These are phyloP conservation scores for Lithospermum erythrorhizon DNA, from an alignment of 257 asterid genomes.

Conservation along the genomic window DNA sequence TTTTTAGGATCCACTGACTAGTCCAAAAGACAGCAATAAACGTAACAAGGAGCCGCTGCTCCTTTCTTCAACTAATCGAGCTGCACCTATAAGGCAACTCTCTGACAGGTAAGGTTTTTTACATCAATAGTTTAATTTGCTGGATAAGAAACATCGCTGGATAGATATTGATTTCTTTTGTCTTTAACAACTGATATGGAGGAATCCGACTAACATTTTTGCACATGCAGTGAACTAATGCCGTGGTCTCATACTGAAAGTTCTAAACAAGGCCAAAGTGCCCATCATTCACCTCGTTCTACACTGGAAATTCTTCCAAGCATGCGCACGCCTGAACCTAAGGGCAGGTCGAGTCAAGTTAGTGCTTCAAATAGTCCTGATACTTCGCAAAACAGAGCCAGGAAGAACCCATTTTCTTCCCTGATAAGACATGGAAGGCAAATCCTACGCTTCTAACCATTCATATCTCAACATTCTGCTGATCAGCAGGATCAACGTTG, in stretches of 20 bases:
- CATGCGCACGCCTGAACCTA: slow-evolving; percentile 28
- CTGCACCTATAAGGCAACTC: slow-evolving; percentile 30
- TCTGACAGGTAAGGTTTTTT: slow-evolving; percentile 18
- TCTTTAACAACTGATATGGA: slow-evolving; percentile 1
- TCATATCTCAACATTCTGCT: not conserved
- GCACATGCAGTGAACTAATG: slow-evolving; percentile 23
- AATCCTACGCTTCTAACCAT: slow-evolving; percentile 7
- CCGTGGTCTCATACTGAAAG: slow-evolving; percentile 28
- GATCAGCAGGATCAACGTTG: no score
- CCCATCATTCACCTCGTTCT: slow-evolving; percentile 45
- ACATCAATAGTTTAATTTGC: not conserved
- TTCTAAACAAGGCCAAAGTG: slow-evolving; percentile 18
- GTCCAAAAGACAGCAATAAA: slow-evolving; percentile 22
- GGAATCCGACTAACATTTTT: slow-evolving; percentile 1
- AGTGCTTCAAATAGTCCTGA: slow-evolving; percentile 26
- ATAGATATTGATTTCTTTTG: not conserved
- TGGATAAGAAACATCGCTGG: not conserved
- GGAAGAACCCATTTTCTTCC: slow-evolving; percentile 1
- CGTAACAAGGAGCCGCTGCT: slow-evolving; percentile 26
- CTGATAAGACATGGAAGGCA: not conserved
- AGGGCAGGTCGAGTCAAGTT: slow-evolving; percentile 15
- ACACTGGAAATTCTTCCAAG: slow-evolving; percentile 34
- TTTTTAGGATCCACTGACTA: slow-evolving; percentile 24
- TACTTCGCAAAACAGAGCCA: slow-evolving; percentile 15
- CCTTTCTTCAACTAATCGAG: slow-evolving; percentile 21